These are phyloP conservation scores for Colletotrichum neosansevieriae DNA, from an alignment of 2,329 filamentous ascomycete species.

Conservation along the genomic window DNA sequence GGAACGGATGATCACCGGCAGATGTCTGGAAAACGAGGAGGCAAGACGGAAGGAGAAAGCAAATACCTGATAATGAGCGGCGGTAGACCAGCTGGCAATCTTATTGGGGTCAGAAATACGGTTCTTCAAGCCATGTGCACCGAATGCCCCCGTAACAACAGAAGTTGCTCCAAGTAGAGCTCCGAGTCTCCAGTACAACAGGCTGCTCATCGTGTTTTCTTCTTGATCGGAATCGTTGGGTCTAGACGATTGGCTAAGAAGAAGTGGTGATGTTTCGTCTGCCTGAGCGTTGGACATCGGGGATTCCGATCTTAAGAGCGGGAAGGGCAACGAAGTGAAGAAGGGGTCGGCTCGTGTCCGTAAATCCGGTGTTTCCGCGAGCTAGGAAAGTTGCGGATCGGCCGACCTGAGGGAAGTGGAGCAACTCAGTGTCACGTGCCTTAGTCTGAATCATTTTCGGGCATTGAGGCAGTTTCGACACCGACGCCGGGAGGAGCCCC, in stretches of 20 bases:
- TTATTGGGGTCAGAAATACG: conserved; percentile 68
- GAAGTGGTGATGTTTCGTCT: conserved; percentile 21
- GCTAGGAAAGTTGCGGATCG: too few species aligned
- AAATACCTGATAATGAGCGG: conserved; percentile 75
- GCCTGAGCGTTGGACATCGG: conserved; percentile 20
- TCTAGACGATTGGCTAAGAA: neutral
- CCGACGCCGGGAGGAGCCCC: too few species aligned
- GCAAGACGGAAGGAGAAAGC: neutral
- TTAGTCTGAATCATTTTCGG: too few species aligned
- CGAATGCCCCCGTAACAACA: conserved; percentile 74
- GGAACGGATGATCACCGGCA: neutral
- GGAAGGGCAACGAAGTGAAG: too few species aligned
- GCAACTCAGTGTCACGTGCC: too few species aligned
- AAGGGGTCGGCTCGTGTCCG: too few species aligned
- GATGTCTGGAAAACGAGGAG: neutral
- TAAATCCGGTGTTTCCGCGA: too few species aligned
- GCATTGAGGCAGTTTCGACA: too few species aligned
- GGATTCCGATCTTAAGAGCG: neutral
- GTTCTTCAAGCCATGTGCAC: conserved; percentile 75
- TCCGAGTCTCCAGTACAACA: conserved; percentile 70
- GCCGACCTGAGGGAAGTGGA: too few species aligned
- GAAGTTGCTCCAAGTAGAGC: conserved; percentile 72
- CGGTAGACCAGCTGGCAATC: conserved; percentile 72
- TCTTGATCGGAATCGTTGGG: conserved; percentile 3
- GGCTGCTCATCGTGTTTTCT: conserved; percentile 42